A percentile compares a stretch with the other conserved stretches of the same genome.
Evolutionary conservation across 306 rosid species (phyloP).

Genomic region (Psophocarpus tetragonolobus): DNA sequence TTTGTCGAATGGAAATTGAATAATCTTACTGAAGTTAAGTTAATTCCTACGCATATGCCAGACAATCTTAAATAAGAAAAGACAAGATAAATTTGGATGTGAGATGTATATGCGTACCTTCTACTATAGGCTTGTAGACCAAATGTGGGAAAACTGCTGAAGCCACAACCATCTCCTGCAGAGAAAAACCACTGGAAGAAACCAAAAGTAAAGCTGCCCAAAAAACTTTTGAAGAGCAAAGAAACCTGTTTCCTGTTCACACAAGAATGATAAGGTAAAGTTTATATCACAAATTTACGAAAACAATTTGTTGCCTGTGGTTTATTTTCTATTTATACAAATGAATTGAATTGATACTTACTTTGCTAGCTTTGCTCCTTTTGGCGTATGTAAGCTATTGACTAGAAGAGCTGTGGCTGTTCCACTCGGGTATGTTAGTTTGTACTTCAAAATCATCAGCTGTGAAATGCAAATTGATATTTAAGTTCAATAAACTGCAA

Average conservation of each 20-base stretch:
- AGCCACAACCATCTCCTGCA: slow-evolving; percentile 69
- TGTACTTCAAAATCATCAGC: slow-evolving; percentile 76
- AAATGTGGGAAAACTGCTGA: slow-evolving; percentile 65
- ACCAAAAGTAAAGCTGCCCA: slow-evolving; percentile 57
- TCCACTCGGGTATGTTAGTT: slow-evolving; percentile 80
- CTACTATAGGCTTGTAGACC: slow-evolving; percentile 60
- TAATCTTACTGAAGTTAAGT: neutral
- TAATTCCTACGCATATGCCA: neutral
- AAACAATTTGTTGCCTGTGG: neutral
- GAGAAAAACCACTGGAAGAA: slow-evolving; percentile 74
- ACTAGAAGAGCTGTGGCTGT: slow-evolving; percentile 84
- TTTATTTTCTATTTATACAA: neutral
- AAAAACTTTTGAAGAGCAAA: slow-evolving; percentile 62
- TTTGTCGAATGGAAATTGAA: neutral
- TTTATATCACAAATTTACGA: neutral
- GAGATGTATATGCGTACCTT: slow-evolving; percentile 33
- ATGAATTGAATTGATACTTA: slow-evolving; percentile 5
- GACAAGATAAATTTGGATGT: neutral
- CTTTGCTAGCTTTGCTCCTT: slow-evolving; percentile 82
- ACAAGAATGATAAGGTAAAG: neutral
- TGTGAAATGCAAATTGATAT: slow-evolving; percentile 21
- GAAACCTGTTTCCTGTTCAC: slow-evolving; percentile 63
- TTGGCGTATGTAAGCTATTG: slow-evolving; percentile 83
- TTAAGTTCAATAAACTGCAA: neutral
- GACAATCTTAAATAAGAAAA: neutral